Conservation (phyloP, 75 land plant species). For the Chamaecyparis obtusa region DNA sequence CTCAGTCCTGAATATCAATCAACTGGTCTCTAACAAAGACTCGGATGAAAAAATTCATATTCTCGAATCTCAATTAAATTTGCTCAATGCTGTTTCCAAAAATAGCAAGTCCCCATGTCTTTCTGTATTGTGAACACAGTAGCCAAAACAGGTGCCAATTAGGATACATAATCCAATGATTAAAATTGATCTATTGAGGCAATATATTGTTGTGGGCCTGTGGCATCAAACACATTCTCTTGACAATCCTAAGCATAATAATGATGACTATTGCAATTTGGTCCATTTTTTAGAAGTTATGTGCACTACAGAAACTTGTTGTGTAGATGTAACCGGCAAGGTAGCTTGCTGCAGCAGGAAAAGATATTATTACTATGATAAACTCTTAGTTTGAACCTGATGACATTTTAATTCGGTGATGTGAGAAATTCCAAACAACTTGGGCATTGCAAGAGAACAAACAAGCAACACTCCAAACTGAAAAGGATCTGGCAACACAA, state of each 20-base stretch:
- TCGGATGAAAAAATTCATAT: background rate
- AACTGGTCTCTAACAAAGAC: background rate
- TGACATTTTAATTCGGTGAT: background rate
- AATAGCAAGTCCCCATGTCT: background rate
- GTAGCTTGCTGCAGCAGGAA: background rate
- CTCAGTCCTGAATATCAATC: background rate
- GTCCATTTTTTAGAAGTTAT: background rate
- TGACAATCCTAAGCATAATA: background rate
- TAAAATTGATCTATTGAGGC: background rate
- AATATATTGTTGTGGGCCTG: background rate
- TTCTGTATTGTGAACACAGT: background rate
- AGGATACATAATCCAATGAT: background rate
- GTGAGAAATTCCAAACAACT: background rate
- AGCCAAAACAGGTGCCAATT: background rate
- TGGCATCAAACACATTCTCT: background rate
- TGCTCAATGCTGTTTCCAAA: background rate
- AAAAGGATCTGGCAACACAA: too few relatives aligned
- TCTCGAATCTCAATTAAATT: background rate
- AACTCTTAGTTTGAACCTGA: background rate
- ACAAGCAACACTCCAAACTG: too few relatives aligned
- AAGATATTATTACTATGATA: background rate
- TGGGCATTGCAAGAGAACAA: background rate
- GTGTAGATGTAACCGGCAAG: background rate
- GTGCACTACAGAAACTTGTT: background rate
- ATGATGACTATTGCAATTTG: background rate